Base-by-base conservation (phyloP, 768 basidiomycete genomes). In the Filobasidium floriforme region DNA sequence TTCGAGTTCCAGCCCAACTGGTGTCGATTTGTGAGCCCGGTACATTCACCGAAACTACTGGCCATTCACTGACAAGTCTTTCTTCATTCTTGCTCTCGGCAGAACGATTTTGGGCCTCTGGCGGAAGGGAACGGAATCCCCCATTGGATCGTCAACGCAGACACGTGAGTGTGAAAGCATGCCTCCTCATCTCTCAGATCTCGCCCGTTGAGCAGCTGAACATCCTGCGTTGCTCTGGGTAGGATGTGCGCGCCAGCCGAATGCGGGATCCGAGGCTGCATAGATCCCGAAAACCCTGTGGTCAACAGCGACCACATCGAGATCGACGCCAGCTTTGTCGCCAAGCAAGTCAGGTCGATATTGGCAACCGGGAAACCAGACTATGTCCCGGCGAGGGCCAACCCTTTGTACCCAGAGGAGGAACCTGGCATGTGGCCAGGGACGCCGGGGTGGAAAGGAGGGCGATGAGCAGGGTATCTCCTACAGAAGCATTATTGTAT, bases 1-100 rank as follows among this genome's bases (percentile, higher is more conserved):
- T 68, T 60, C 60, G 67, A 68, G 41, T 46, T 68, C 18, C 67
- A 68, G 28, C 49, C 63, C n/a, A 24, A 26, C 15, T 14, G 54
- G 14, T 57, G 54, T 57, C 22, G 54, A 57, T 57, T 7, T 24
- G 54, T 57, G 54, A 57, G 54, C 26, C 1, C 2, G 22, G 5
- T 57, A n/a, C 24, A 7, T 32, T 28, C 46, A 24, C 24, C 12
- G 6, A 5, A 18, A 51, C 12, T 51, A 6, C 46, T 24, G 24
- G 12, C 46, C 19, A 12, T n/a, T 15, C 54, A 28, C 19, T 57
- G 29, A 22, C 22, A 57, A 7, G 15, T 24, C 7, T 15, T 24
- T 24, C 3, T 14, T 32, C 54, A 6, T 26, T 2, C 6, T 15
- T 26, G 54, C 4, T 32, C 54, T 14, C 22, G 22, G 24, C 26